These are phyloP conservation scores for Yamadazyma insecticola DNA, from an alignment of 805 yeast species.

Conservation along the genomic window DNA sequence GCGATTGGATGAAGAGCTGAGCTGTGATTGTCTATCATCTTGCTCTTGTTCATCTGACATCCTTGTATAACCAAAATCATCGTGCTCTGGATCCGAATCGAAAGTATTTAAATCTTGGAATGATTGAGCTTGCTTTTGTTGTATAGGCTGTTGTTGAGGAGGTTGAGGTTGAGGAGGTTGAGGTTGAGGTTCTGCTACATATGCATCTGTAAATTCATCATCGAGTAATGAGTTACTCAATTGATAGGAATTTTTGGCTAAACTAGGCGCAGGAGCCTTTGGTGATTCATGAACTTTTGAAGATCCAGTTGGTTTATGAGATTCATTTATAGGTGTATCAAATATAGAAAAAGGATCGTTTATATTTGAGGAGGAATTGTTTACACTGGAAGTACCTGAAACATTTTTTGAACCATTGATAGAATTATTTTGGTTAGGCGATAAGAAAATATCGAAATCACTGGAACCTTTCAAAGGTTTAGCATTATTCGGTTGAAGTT, in stretches of 20 bases:
- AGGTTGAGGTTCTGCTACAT: slow-evolving; percentile 8
- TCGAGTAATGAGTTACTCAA: slow-evolving; percentile 20
- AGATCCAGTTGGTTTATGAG: not conserved
- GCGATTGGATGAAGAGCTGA: not conserved
- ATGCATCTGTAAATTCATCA: slow-evolving; percentile 42
- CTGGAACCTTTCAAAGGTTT: not conserved
- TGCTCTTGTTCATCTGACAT: not conserved
- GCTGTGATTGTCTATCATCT: not conserved
- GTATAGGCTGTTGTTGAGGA: no score
- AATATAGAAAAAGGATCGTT: slow-evolving; percentile 25
- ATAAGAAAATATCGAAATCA: slow-evolving; percentile 7
- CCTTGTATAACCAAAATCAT: no score
- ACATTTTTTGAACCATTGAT: not conserved
- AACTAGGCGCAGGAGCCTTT: no score
- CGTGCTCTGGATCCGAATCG: no score
- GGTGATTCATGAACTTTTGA: no score
- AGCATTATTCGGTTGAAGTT: not conserved
- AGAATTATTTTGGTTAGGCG: no score
- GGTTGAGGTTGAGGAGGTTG: slow-evolving; percentile 1
- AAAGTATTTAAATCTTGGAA: no score
- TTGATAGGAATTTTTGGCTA: not conserved
- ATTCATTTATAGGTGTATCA: slow-evolving; percentile 4
- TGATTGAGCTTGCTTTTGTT: no score
- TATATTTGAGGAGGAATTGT: slow-evolving; percentile 1
- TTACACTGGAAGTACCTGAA: not conserved